Conservation (phyloP, 768 basidiomycete genomes). For the Termitomyces sp. region DNA sequence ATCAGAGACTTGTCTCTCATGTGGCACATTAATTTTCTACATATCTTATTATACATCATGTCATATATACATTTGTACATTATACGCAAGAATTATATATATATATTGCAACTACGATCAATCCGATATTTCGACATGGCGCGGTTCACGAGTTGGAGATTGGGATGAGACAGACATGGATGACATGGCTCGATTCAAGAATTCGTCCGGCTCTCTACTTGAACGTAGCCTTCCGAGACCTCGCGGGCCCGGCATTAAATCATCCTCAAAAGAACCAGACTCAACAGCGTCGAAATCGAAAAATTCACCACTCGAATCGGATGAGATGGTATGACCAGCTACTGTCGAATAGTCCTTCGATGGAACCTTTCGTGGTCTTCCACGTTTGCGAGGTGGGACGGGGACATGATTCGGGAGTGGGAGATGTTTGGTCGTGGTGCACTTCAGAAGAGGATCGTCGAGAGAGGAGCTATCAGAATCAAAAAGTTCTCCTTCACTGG, state of each 20-base stretch:
- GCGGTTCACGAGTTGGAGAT: conserved; percentile 1
- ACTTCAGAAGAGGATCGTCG: conserved; percentile 3
- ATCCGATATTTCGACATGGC: conserved; percentile 21
- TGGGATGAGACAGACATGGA: conserved; percentile 17
- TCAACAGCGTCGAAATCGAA: conserved; percentile 20
- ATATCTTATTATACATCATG: background rate
- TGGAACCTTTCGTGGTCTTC: conserved; percentile 9
- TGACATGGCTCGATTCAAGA: conserved; percentile 12
- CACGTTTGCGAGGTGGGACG: conserved; percentile 9
- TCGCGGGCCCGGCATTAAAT: background rate
- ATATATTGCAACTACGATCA: too few relatives aligned
- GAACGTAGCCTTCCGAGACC: background rate
- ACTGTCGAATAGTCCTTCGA: conserved; percentile 6
- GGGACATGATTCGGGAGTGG: background rate
- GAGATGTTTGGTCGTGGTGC: background rate
- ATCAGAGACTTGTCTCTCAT: conserved; percentile 14
- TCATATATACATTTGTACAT: conserved; percentile 3
- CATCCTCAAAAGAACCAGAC: conserved; percentile 11
- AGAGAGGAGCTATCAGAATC: conserved; percentile 2
- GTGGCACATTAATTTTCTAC: background rate
- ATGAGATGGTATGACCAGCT: background rate
- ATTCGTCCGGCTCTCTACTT: too few relatives aligned
- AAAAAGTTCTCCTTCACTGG: conserved; percentile 10
- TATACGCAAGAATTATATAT: background rate
- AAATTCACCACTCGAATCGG: conserved; percentile 21